phyloP scores from a whole-genome alignment of 495 filamentous ascomycete genomes.

The Clohesyomyces aquaticus region DNA sequence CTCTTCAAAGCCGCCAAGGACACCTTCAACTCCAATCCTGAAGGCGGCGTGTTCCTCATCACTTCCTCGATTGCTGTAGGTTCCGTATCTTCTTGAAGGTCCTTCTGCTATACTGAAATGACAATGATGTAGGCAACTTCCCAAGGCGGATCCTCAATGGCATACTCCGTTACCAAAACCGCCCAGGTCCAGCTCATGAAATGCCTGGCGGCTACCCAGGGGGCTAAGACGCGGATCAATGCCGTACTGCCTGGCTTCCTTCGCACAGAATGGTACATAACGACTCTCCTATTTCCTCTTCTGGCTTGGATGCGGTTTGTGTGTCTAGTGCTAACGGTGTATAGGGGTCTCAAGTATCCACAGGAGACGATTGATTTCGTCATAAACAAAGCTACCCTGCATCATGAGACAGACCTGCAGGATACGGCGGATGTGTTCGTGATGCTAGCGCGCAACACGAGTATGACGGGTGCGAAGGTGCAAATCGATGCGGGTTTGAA shows the following conservation, averaged over 20 bases:
- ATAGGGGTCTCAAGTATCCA: constrained; percentile 45
- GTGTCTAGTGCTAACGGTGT: background rate
- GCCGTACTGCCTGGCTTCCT: constrained; percentile 69
- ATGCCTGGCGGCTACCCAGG: constrained; percentile 69
- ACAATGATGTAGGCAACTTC: constrained; percentile 49
- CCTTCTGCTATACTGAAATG: background rate
- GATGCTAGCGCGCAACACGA: constrained; percentile 48
- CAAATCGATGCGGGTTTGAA: constrained; percentile 42
- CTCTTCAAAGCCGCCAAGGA: constrained; percentile 66
- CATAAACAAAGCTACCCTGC: constrained; percentile 45
- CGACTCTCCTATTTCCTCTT: background rate
- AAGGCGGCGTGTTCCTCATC: constrained; percentile 70
- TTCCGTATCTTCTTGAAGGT: constrained; percentile 9
- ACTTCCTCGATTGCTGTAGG: constrained; percentile 65
- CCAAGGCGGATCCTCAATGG: constrained; percentile 61
- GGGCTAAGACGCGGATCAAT: constrained; percentile 67
- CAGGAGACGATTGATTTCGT: constrained; percentile 34
- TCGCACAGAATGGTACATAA: constrained; percentile 72
- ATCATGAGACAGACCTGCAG: constrained; percentile 47
- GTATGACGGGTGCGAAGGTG: constrained; percentile 49
- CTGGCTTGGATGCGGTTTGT: background rate
- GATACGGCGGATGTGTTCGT: constrained; percentile 50
- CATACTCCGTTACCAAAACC: constrained; percentile 70
- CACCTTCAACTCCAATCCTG: constrained; percentile 68
- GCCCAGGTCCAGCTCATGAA: constrained; percentile 73